Evolutionary conservation across 371 early-diverging fungal species (phyloP), one percentile per base, ranked within the genome.

Genomic region (Homolaphlyctis polyrhiza): DNA sequence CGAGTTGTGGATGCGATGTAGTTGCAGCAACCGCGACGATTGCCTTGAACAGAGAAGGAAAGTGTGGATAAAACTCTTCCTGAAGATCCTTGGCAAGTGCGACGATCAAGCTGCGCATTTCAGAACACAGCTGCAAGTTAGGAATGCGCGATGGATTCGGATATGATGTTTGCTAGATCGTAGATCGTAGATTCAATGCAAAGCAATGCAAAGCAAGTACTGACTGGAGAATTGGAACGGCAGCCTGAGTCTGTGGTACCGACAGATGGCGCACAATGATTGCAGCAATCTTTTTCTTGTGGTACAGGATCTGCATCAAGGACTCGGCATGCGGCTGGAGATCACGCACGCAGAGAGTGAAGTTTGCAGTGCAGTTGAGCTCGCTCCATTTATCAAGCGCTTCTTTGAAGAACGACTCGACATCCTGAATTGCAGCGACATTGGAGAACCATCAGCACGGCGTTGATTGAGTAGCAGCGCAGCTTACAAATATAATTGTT

Each of bases 61-160:
- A 92, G 68, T 89, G 86, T n/a, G 87, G 87, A 66, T 86, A 89
- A 33, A 96, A 87, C 64, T 97, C 97, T 13, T 88, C 89, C 72
- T 92, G 92, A 28, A 98, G 78, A 73, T 98, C 98, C 66, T 86
- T 88, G 11, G 93, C 90, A 33, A 98, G 76, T 33, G 87, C 84
- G 2, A 89, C 86, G 0, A 89, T 80, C 59, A 96, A 71, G 61
- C 92, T 90, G 70, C 64, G 50, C 48, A 69, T 65, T 32, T 28
- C n/a, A n/a, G n/a, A n/a, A n/a, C n/a, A n/a, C n/a, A n/a, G n/a
- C n/a, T n/a, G n/a, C n/a, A 25, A 28, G 27, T 35, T 21, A 25
- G 16, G 52, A 21, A 23, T 23, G 27, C 21, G 43, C 43, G 43
- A 8, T 13, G 8, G 43, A 8, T 39, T 13, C 43, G 21, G 21